A percentile compares a stretch with the other conserved stretches of the same genome.
Conservation (phyloP, 768 basidiomycete genomes). For the Boletus edulis region DNA sequence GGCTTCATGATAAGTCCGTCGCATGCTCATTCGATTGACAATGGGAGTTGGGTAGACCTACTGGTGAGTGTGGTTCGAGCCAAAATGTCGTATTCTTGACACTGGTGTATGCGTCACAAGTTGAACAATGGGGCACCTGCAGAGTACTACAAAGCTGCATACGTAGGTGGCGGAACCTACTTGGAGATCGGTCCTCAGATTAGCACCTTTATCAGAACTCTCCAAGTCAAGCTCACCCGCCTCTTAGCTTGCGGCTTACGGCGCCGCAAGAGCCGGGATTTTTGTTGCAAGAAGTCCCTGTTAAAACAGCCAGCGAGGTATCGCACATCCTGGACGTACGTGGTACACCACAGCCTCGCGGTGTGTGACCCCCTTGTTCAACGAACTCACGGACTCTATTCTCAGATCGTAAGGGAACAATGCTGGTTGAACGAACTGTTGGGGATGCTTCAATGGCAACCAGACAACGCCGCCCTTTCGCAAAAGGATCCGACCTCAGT, state of each 20-base stretch:
- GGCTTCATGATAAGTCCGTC: constrained; percentile 21
- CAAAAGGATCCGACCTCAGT: constrained; percentile 1
- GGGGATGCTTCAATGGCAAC: constrained; percentile 56
- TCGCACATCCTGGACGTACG: constrained; percentile 73
- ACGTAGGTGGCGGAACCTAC: constrained; percentile 44
- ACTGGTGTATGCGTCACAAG: constrained; percentile 34
- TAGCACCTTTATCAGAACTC: constrained; percentile 47
- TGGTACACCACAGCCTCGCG: neutral
- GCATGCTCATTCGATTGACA: constrained; percentile 18
- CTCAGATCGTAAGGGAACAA: constrained; percentile 65
- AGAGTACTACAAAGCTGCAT: constrained; percentile 65
- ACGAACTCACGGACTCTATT: neutral
- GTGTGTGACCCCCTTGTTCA: neutral
- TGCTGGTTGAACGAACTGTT: constrained; percentile 83
- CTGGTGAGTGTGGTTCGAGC: constrained; percentile 22
- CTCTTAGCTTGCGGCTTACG: constrained; percentile 62
- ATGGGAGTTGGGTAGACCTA: constrained; percentile 31
- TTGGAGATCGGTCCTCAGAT: neutral
- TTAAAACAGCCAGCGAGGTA: constrained; percentile 69
- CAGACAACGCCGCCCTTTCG: constrained; percentile 35
- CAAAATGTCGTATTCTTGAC: neutral
- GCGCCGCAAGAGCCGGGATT: constrained; percentile 78
- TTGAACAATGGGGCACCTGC: constrained; percentile 51
- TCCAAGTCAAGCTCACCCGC: constrained; percentile 65
- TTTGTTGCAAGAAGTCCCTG: constrained; percentile 64